These are phyloP conservation scores for Pseudogymnoascus sp. DNA, from an alignment of 2,329 filamentous ascomycete species.

Conservation along the genomic window DNA sequence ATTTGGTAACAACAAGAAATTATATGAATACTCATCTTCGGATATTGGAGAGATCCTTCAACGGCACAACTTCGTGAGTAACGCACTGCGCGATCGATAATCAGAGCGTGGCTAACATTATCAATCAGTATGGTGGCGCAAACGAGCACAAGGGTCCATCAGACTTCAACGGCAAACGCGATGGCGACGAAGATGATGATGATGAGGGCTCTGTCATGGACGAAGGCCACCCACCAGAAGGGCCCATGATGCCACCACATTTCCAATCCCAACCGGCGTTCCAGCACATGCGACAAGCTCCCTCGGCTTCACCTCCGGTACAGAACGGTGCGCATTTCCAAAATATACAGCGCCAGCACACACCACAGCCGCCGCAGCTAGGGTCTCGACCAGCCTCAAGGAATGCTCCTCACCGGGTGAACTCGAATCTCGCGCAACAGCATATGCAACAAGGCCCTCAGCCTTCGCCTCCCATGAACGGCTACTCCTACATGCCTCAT, in stretches of 20 bases:
- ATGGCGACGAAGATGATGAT: conserved; percentile 70
- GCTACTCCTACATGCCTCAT: conserved; percentile 77
- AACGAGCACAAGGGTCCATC: conserved; percentile 94
- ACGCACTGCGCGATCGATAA: conserved; percentile 6
- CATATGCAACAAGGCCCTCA: conserved; percentile 53
- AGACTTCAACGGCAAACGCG: conserved; percentile 76
- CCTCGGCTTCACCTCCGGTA: conserved; percentile 82
- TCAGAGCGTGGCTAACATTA: conserved; percentile 20
- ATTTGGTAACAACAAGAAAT: conserved; percentile 97
- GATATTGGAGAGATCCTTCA: conserved; percentile 87
- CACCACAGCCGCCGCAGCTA: conserved; percentile 59
- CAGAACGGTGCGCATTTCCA: conserved; percentile 41
- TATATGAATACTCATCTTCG: conserved; percentile 92
- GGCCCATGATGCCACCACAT: conserved; percentile 60
- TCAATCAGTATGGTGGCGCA: conserved; percentile 69
- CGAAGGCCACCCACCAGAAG: conserved; percentile 56
- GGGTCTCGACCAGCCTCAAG: conserved; percentile 71
- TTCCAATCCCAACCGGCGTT: conserved; percentile 62
- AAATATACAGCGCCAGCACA: conserved; percentile 56
- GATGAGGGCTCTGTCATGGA: conserved; percentile 59
- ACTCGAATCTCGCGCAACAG: conserved; percentile 61
- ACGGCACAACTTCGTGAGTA: conserved; percentile 81
- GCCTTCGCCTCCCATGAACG: conserved; percentile 55
- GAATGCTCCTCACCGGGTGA: conserved; percentile 67
- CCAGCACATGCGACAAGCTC: conserved; percentile 70